Base-by-base conservation (phyloP, 495 filamentous ascomycete species). In the Lichina pygmaea region DNA sequence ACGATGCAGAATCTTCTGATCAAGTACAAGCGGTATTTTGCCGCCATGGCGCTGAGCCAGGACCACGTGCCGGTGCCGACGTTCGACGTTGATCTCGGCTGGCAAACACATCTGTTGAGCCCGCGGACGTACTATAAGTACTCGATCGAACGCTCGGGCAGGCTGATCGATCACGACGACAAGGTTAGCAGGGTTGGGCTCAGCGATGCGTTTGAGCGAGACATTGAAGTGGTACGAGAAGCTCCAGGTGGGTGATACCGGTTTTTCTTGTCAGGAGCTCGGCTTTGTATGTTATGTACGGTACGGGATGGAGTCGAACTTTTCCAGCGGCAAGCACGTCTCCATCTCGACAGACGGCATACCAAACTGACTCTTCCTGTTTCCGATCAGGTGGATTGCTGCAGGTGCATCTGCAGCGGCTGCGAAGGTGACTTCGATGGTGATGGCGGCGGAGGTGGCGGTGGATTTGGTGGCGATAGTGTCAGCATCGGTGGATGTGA, bases 341-440 rank as follows among this genome's bases (percentile, higher is more conserved):
- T 24, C 4, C 24, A 24, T 24, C 24, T 24, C 4, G 24, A 24
- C 24, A 24, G 1, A 24, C 4, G 4, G 24, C 24, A 4, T 24
- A 24, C 24, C 24, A 24, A 24, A 24, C 24, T 24, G 24, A 24
- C 24, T 24, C 24, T 4, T 24, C 24, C 4, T 24, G 24, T 24
- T 24, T 4, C 24, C 4, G 24, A 24, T 52, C 61, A 63, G 7
- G 67, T 77, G 48, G 66, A 78, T 30, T 92, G 89, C 57, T 77
- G 69, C 32, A 77, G 81, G 57, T 92, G 84, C 54, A 83, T 75
- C 5, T 93, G 84, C 59, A 92, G 84, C 81, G 86, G 84, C 55
- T 93, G 84, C 61, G 82, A 89, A 63, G 71, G n/a, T n/a, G n/a
- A n/a, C n/a, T n/a, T n/a, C n/a, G n/a, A n/a, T n/a, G n/a, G n/a